Base-by-base conservation (phyloP, 1,284 basidiomycete genomes). In the Ustilago nuda region DNA sequence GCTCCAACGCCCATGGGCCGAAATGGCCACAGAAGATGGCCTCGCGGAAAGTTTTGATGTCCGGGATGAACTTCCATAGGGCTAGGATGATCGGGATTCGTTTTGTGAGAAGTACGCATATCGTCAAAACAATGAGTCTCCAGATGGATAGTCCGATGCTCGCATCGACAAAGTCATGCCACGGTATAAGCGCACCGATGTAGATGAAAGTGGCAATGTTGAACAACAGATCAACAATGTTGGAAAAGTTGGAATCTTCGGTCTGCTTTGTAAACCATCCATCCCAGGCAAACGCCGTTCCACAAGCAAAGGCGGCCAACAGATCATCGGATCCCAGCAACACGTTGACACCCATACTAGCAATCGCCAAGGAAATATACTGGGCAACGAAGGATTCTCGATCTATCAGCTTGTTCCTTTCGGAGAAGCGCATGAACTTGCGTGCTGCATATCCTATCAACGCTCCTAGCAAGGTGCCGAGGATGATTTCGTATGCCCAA, bases 271-370 rank as follows among this genome's bases (percentile, higher is more conserved):
- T 98, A 89, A 97, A 98, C 72, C 95, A 83, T 32, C 82, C 87
- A 79, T 99, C 96, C 96, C 96, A 99, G 0, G 95, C 97, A 84
- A 98, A 99, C 1, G 95, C 94, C 4, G 93, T 92, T 27, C 97
- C 97, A 82, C 95, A 98, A 1, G 92, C 92, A 85, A 99, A 99
- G 0, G 96, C 93, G 12, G 95, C 83, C 12, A 85, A 79, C 17
- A 85, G 61, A 53, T 85, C 84, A 61, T 85, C 84, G 48, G 80
- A 84, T 30, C 85, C 85, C 12, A 85, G 66, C 27, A 86, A 59
- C 13, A 85, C 79, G 35, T 82, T 84, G 61, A 85, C 74, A 27
- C 94, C 94, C 51, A 92, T 91, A 2, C 91, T 92, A 79, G 95
- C 90, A 36, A 95, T 87, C 1, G 93, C 89, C 19, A 98, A 87